Percentiles rank a stretch among this genome's conserved stretches.
These are phyloP conservation scores for Myotisia sp. DNA, from an alignment of 2,329 filamentous ascomycete species.

Conservation along the genomic window DNA sequence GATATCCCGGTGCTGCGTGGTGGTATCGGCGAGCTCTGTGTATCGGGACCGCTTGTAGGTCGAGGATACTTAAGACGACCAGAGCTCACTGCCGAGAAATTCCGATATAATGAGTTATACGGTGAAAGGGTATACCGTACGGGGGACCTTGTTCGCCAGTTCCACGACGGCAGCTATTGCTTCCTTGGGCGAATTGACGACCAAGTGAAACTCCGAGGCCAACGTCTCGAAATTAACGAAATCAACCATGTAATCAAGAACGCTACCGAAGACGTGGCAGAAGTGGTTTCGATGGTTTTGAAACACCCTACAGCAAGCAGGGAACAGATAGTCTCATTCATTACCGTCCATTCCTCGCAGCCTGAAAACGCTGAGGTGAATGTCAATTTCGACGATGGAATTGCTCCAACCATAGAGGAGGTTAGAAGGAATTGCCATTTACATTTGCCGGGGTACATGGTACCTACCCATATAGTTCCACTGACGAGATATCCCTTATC, in stretches of 20 bases:
- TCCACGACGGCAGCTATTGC: constrained; percentile 69
- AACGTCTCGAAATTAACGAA: constrained; percentile 77
- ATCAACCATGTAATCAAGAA: constrained; percentile 71
- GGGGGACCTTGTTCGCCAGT: constrained; percentile 69
- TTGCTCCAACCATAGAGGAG: background rate
- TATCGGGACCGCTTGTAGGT: constrained; percentile 74
- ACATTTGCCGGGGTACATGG: constrained; percentile 71
- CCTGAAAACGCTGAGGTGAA: constrained; percentile 10
- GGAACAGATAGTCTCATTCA: constrained; percentile 69
- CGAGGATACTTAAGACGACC: constrained; percentile 73
- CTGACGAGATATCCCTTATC: constrained; percentile 63
- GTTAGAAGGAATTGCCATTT: constrained; percentile 52
- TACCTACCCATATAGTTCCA: constrained; percentile 68
- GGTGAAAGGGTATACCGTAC: constrained; percentile 65
- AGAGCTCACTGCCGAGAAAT: constrained; percentile 62
- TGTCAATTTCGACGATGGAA: constrained; percentile 27
- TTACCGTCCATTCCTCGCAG: constrained; percentile 22
- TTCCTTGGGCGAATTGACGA: constrained; percentile 82
- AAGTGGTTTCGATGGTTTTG: constrained; percentile 63
- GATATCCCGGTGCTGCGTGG: constrained; percentile 60
- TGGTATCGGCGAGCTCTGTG: constrained; percentile 73
- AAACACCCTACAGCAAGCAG: constrained; percentile 59
- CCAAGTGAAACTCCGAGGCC: constrained; percentile 80
- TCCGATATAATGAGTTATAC: constrained; percentile 48
- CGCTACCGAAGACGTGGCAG: constrained; percentile 43